Conservation (phyloP, 2,329 filamentous ascomycete genomes). For the Arthrinium puccinioides region DNA sequence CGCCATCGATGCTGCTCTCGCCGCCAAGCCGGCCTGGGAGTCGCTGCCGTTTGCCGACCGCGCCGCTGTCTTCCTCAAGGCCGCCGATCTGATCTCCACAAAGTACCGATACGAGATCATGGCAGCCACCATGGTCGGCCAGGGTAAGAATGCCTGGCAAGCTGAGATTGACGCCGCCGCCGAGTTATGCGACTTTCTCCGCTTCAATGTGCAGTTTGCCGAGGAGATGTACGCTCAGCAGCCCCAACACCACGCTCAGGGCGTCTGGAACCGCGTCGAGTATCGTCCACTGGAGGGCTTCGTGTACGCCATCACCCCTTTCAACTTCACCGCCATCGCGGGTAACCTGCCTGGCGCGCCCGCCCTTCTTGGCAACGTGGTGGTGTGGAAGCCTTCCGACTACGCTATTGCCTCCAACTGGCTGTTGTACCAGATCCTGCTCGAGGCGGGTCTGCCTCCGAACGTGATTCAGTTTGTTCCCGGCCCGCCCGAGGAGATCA, state of each 20-base stretch:
- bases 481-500: slow-evolving; percentile 79
- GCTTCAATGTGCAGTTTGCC: slow-evolving; percentile 91
- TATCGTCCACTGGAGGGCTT: slow-evolving; percentile 89
- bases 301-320: slow-evolving; percentile 88
- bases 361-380: slow-evolving; percentile 87
- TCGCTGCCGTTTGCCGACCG: slow-evolving; percentile 81
- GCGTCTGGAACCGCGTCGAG: slow-evolving; percentile 88
- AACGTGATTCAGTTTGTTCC: slow-evolving; percentile 93
- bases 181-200: slow-evolving; percentile 85
- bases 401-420: slow-evolving; percentile 84
- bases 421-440: slow-evolving; percentile 81
- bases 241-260: slow-evolving; percentile 72
- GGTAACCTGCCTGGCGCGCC: slow-evolving; percentile 80
- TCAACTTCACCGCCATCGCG: slow-evolving; percentile 95
- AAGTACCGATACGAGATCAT: slow-evolving; percentile 98
- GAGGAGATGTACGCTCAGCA: slow-evolving; percentile 86
- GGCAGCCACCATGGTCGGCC: slow-evolving; percentile 90
- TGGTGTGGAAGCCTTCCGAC: slow-evolving; percentile 95
- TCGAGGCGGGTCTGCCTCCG: slow-evolving; percentile 83
- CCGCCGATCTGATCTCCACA: slow-evolving; percentile 78
- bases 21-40: slow-evolving; percentile 84
- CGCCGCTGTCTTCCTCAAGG: slow-evolving; percentile 91
- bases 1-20: slow-evolving; percentile 78
- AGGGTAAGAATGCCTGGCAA: slow-evolving; percentile 98
- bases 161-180: slow-evolving; percentile 97